phyloP scores from a whole-genome alignment of 345 rosid genomes.

The Citrus unshiu region DNA sequence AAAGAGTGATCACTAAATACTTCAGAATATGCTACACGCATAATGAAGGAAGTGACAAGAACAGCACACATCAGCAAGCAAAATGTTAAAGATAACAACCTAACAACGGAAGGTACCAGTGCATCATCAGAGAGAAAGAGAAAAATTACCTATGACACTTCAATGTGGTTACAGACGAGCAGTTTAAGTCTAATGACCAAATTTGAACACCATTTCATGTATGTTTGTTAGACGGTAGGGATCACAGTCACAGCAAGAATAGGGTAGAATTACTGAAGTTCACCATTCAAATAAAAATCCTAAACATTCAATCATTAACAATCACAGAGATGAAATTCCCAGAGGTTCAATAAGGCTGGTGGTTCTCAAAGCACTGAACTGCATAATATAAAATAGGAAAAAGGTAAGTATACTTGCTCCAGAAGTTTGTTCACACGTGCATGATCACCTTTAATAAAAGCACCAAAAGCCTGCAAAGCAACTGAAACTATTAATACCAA shows the following conservation, averaged over 20 bases:
- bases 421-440: constrained; percentile 47
- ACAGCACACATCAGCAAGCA: not conserved
- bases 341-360: not conserved
- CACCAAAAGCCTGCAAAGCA: constrained; percentile 50
- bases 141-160: not conserved
- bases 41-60: not conserved
- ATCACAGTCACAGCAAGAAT: not conserved
- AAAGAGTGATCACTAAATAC: not conserved
- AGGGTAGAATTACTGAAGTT: not conserved
- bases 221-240: not conserved
- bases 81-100: not conserved
- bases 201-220: not conserved
- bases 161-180: not conserved
- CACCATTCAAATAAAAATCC: not conserved
- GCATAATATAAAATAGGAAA: not conserved
- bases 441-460: constrained; percentile 45
- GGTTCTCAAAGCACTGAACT: not conserved
- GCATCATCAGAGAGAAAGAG: not conserved
- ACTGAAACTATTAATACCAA: constrained; percentile 4
- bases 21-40: not conserved
- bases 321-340: not conserved
- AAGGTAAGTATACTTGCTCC: constrained; percentile 29
- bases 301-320: not conserved
- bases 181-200: not conserved
- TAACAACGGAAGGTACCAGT: not conserved